Percentiles rank a stretch among this genome's conserved stretches.
Conservation (phyloP, 2,329 filamentous ascomycete species). For the Trichoderma endophyticum region DNA sequence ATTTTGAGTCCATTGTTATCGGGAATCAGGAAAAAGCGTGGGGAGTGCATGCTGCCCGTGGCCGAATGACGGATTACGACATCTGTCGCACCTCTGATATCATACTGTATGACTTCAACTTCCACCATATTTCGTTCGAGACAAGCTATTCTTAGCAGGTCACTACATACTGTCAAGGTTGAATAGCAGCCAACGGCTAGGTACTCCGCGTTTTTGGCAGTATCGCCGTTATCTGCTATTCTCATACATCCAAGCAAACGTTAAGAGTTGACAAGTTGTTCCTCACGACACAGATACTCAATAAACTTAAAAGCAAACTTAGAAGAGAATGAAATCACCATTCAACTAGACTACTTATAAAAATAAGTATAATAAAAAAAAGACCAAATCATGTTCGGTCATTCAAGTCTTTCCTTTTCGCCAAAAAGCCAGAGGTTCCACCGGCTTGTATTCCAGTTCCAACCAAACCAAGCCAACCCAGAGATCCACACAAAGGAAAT, state of each 20-base stretch:
- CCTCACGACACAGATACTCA: not conserved
- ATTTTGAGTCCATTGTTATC: not conserved
- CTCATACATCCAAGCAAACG: not conserved
- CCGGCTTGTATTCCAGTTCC: not conserved
- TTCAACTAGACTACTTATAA: not conserved
- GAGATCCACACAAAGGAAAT: not conserved
- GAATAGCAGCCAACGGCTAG: not conserved
- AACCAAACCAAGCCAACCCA: not conserved
- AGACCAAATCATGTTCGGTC: not conserved
- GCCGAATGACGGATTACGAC: not conserved
- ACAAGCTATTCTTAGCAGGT: not conserved
- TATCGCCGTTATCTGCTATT: not conserved
- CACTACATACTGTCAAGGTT: not conserved
- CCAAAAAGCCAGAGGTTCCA: not conserved
- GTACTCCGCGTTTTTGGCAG: not conserved
- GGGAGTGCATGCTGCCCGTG: not conserved
- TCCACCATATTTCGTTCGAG: not conserved
- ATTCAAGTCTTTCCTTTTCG: not conserved
- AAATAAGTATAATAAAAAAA: not conserved
- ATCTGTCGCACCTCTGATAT: not conserved
- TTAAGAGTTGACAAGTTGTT: not conserved
- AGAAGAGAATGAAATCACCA: not conserved
- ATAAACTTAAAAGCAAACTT: not conserved
- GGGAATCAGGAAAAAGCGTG: not conserved
- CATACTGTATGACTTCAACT: not conserved